phyloP scores from a whole-genome alignment of 2,329 filamentous ascomycete genomes.

The Colletotrichum sansevieriae region DNA sequence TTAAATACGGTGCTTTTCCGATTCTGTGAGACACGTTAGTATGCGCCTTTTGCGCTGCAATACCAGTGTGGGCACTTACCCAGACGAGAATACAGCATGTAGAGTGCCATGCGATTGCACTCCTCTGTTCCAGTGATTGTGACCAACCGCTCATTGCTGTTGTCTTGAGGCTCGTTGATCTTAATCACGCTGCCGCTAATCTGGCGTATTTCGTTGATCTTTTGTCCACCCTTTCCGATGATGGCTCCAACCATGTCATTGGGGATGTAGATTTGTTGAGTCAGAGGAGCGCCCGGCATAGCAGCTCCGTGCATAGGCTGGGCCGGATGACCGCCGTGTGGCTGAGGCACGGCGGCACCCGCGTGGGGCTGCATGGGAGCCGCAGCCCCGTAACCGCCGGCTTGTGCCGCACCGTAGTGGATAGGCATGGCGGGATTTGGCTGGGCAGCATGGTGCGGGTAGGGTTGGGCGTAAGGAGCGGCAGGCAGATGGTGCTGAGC shows the following conservation, averaged over 20 bases:
- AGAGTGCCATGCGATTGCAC: slow-evolving; percentile 99
- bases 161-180: slow-evolving; percentile 99
- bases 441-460: slow-evolving; percentile 75
- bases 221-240: slow-evolving; percentile 97
- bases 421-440: slow-evolving; percentile 75
- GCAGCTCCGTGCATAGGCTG: slow-evolving; percentile 77
- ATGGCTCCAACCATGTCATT: slow-evolving; percentile 99
- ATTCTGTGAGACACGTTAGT: slow-evolving; percentile 54
- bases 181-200: slow-evolving; percentile 98
- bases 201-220: slow-evolving; percentile 99
- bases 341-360: slow-evolving; percentile 66
- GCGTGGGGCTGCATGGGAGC: slow-evolving; percentile 84
- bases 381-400: slow-evolving; percentile 80
- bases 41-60: background rate
- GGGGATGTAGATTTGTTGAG: slow-evolving; percentile 98
- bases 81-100: slow-evolving; percentile 98
- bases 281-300: slow-evolving; percentile 85
- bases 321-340: slow-evolving; percentile 67
- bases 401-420: slow-evolving; percentile 78
- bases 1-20: slow-evolving; percentile 61
- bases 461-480: slow-evolving; percentile 81
- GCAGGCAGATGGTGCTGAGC: slow-evolving; percentile 75
- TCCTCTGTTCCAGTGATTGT: slow-evolving; percentile 98
- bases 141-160: slow-evolving; percentile 97
- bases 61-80: slow-evolving; percentile 67